Percentiles rank a stretch among this genome's conserved stretches.
Evolutionary conservation across 441 rosid species (phyloP).

Genomic region (Monsonia emarginata): DNA sequence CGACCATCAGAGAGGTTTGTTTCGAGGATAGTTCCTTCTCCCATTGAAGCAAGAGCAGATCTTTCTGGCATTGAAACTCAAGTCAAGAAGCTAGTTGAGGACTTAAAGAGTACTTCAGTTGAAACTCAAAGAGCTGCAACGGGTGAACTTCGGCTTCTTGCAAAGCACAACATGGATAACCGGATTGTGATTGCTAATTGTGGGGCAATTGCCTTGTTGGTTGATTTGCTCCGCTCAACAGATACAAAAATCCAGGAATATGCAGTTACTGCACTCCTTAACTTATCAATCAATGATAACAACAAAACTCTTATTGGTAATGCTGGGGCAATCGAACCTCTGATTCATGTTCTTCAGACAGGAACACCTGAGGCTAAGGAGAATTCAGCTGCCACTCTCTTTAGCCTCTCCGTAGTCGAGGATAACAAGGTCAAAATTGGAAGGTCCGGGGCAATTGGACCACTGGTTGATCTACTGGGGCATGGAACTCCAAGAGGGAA

Average conservation of each 20-base stretch:
- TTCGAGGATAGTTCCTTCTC: constrained; percentile 51
- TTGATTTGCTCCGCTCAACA: constrained; percentile 43
- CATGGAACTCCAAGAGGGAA: constrained; percentile 73
- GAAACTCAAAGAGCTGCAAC: constrained; percentile 58
- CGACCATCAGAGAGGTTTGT: constrained; percentile 59
- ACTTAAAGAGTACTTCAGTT: constrained; percentile 42
- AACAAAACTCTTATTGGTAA: constrained; percentile 61
- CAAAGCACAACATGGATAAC: constrained; percentile 67
- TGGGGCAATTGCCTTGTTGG: constrained; percentile 51
- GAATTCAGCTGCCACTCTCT: constrained; percentile 77
- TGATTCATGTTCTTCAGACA: constrained; percentile 61
- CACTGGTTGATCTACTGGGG: constrained; percentile 75
- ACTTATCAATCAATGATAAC: constrained; percentile 70
- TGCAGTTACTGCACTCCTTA: constrained; percentile 82
- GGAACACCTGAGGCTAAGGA: constrained; percentile 78
- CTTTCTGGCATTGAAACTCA: constrained; percentile 61
- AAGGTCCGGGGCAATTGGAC: constrained; percentile 66
- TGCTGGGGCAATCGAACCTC: constrained; percentile 63
- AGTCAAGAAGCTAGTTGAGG: constrained; percentile 56
- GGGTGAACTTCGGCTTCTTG: constrained; percentile 46
- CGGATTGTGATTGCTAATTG: constrained; percentile 66
- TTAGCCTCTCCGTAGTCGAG: constrained; percentile 71
- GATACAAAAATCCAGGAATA: constrained; percentile 55
- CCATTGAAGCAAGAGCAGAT: constrained; percentile 53
- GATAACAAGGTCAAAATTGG: constrained; percentile 75